Evolutionary conservation across 2,329 filamentous ascomycete species (phyloP), one percentile per base, ranked within the genome.

Genomic region (Bipolaris oryzae): DNA sequence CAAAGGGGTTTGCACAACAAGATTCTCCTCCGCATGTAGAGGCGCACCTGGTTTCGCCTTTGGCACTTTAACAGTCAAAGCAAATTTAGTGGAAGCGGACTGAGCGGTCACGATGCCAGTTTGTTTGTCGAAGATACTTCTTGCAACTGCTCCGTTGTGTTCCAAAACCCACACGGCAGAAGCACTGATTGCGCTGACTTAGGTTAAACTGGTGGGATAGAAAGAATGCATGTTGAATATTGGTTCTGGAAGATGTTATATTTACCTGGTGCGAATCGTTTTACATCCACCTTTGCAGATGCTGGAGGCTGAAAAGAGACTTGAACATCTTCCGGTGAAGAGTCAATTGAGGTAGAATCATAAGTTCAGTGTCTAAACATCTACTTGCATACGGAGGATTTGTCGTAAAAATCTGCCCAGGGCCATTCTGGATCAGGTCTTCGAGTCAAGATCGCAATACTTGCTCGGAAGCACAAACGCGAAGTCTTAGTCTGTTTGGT

Each of bases 1-100:
- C 7, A 82, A 71, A 21, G 80, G 68, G 31, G 77, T 76, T 71
- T 77, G 80, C 15, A 83, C 77, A 2, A 76, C 77, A 0, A 76
- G 50, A 50, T 77, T 79, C 45, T 83, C 80, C 23, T 77, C 71
- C 0, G 73, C 61, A 1, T 77, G 73, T 52, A 83, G 78, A 5
- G 70, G 70, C 2, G 74, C 66, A 78, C 79, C 81, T 20, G 78
- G 68, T 51, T 81, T 81, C 11, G 59, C 37, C 53, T 76, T 78
- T 78, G 78, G 77, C 2, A 78, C 78, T 20, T 39, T 56, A 3
- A 55, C 64, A 10, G 48, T 47, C 5, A 55, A 61, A 15, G 66
- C 60, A 31, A 50, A 59, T 15, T 60, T 59, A 2, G 46, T 33
- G 6, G 65, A 49, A 45, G 63, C 70, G 15, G 58, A 61, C 7